These are phyloP conservation scores for sorghum (Sorghum bicolor) DNA, from an alignment of 176 grass and related monocot species.

Conservation along the genomic window DNA sequence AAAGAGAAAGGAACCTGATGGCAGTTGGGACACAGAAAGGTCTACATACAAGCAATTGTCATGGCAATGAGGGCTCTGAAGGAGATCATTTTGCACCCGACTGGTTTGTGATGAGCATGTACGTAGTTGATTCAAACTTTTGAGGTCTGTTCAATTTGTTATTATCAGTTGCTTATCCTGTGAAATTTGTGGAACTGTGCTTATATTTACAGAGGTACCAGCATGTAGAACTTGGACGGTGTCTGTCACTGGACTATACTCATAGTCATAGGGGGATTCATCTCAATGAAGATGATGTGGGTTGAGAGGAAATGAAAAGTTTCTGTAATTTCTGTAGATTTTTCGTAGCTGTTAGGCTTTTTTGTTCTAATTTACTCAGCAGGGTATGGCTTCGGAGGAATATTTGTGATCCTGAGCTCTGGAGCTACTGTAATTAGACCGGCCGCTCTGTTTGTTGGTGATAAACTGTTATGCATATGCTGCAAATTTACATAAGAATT, in stretches of 20 bases:
- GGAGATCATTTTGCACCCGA: not conserved
- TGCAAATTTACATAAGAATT: slow-evolving; percentile 29
- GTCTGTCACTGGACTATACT: slow-evolving; percentile 37
- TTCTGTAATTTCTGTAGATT: slow-evolving; percentile 62
- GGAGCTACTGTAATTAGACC: slow-evolving; percentile 43
- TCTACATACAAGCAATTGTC: slow-evolving; percentile 62
- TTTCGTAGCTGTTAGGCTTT: slow-evolving; percentile 14
- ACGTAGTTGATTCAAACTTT: not conserved
- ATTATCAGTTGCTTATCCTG: not conserved
- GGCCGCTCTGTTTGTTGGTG: slow-evolving; percentile 8
- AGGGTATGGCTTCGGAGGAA: slow-evolving; percentile 25
- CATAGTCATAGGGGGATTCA: slow-evolving; percentile 14
- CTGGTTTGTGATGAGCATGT: slow-evolving; percentile 42
- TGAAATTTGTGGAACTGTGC: not conserved
- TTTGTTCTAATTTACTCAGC: slow-evolving; percentile 24
- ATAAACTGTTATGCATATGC: slow-evolving; percentile 1
- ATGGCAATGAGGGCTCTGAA: slow-evolving; percentile 49
- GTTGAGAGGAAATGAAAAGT: slow-evolving; percentile 31
- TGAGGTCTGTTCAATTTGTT: not conserved
- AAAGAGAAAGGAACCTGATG: slow-evolving; percentile 86
- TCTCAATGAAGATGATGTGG: slow-evolving; percentile 31
- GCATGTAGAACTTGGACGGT: slow-evolving; percentile 23
- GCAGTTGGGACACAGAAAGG: slow-evolving; percentile 75
- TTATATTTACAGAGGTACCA: slow-evolving; percentile 40
- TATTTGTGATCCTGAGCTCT: slow-evolving; percentile 25